Evolutionary conservation across 495 filamentous ascomycete species (phyloP).

Genomic region (Aspergillus carlsbadensis): DNA sequence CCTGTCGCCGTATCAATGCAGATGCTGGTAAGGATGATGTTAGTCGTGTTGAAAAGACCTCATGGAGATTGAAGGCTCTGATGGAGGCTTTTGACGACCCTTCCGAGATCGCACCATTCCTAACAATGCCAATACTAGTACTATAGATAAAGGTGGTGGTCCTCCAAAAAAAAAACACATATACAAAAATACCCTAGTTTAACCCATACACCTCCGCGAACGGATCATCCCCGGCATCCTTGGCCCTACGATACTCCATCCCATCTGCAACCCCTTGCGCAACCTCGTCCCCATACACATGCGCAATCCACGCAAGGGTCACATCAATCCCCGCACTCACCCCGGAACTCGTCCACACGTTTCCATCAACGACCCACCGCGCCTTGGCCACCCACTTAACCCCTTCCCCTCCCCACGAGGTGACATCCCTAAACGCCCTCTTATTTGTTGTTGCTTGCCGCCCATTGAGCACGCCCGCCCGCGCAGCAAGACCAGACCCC

Average conservation of each 20-base stretch:
- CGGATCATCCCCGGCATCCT: conserved; percentile 6
- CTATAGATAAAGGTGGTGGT: no score
- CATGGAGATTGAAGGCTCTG: no score
- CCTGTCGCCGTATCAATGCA: no score
- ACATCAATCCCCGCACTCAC: conserved; percentile 64
- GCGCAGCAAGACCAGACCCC: conserved; percentile 50
- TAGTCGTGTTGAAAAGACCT: no score
- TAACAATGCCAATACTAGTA: no score
- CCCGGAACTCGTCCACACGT: conserved; percentile 64
- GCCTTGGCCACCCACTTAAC: conserved; percentile 60
- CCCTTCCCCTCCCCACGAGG: conserved; percentile 36
- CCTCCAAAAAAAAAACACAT: no score
- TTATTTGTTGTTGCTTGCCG: conserved; percentile 54
- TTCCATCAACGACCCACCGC: conserved; percentile 64
- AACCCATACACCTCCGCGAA: conserved; percentile 10
- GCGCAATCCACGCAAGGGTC: conserved; percentile 21
- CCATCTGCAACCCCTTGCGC: neutral
- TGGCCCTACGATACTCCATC: conserved; percentile 11
- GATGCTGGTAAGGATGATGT: no score
- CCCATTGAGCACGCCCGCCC: conserved; percentile 56
- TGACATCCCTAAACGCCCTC: conserved; percentile 25
- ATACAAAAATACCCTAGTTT: neutral
- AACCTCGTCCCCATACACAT: conserved; percentile 3
- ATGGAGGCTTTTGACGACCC: no score
- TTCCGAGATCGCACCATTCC: no score